Evolutionary conservation across 768 basidiomycete genomes (phyloP), one percentile per base, ranked within the genome.

Genomic region (Trametes cubensis): DNA sequence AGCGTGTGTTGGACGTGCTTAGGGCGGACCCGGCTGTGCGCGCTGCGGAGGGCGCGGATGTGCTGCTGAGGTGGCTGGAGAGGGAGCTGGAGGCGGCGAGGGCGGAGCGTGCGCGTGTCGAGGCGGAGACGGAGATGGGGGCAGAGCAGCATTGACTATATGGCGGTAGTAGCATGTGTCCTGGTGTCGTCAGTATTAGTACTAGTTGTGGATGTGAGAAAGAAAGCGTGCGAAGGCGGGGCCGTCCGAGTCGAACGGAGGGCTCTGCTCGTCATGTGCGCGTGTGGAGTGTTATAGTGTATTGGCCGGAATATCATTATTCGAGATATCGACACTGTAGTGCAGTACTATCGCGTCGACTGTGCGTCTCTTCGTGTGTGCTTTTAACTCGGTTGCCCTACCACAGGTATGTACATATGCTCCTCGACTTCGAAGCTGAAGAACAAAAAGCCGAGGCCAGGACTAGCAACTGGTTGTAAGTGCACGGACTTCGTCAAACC

Each of bases 71-170:
- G 3, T 67, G 66, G 66, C 53, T 67, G n/a, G 66, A 64, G 87
- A 85, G 6, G 86, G 80, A n/a, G 89, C 87, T 34, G 85, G 83
- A 26, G 88, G 88, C 47, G 82, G 73, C 40, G 74, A 87, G 83
- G 41, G 77, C 79, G 74, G 90, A 89, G 39, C 84, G 76, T 42
- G 80, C 75, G 0, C 82, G 69, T 3, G 85, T 80, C 7, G 85
- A 84, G 4, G 87, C 82, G 14, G 79, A 55, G 4, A 28, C 34
- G 4, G 85, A 83, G n/a, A 84, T 81, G 6, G 81, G 81, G 11
- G 74, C 76, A 13, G 78, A 72, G 40, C 59, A 48, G 57, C 70
- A 71, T 58, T 76, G 76, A 53, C 77, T 79, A 68, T 80, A 82
- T 69, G 80, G 63, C 58, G 15, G 61, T 20, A 34, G 34, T 10